phyloP scores from a whole-genome alignment of 192 early-diverging fungal genomes.

The Backusella mclennaniae region DNA sequence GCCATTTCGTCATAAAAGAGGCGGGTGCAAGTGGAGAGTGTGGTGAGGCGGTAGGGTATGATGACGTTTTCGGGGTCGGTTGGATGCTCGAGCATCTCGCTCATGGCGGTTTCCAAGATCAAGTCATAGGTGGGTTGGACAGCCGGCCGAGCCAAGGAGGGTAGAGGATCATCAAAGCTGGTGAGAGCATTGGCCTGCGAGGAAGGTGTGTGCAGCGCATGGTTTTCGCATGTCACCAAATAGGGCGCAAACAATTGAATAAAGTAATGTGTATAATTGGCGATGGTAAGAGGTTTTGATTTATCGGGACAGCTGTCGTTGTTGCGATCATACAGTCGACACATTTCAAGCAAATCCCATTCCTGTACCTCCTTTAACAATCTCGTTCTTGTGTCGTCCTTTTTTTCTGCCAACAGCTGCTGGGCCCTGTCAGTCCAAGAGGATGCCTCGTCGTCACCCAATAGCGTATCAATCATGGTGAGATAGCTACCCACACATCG shows the following conservation, averaged over 20 bases:
- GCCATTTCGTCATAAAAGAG: slow-evolving; percentile 29
- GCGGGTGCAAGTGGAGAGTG: slow-evolving; percentile 6
- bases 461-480: slow-evolving; percentile 21
- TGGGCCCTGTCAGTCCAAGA: slow-evolving; percentile 19
- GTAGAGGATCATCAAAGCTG: slow-evolving; percentile 21
- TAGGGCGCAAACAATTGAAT: slow-evolving; percentile 18
- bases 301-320: not conserved
- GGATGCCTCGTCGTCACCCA: slow-evolving; percentile 20
- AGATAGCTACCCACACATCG: slow-evolving; percentile 17
- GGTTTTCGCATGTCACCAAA: not conserved
- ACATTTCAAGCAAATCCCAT: slow-evolving; percentile 28
- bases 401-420: not conserved
- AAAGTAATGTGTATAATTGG: slow-evolving; percentile 17
- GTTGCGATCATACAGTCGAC: slow-evolving; percentile 14
- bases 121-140: slow-evolving; percentile 8
- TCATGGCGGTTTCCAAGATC: slow-evolving; percentile 5
- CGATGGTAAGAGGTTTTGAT: slow-evolving; percentile 1
- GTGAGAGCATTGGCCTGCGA: not conserved
- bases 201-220: not conserved
- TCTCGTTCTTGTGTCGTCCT: not conserved
- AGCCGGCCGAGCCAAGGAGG: slow-evolving; percentile 1
- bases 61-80: not conserved
- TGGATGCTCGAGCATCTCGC: slow-evolving; percentile 9
- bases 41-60: slow-evolving; percentile 12
- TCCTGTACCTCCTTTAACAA: slow-evolving; percentile 14